phyloP scores from a whole-genome alignment of 192 early-diverging fungal species.

The Backusella psychrophila region DNA sequence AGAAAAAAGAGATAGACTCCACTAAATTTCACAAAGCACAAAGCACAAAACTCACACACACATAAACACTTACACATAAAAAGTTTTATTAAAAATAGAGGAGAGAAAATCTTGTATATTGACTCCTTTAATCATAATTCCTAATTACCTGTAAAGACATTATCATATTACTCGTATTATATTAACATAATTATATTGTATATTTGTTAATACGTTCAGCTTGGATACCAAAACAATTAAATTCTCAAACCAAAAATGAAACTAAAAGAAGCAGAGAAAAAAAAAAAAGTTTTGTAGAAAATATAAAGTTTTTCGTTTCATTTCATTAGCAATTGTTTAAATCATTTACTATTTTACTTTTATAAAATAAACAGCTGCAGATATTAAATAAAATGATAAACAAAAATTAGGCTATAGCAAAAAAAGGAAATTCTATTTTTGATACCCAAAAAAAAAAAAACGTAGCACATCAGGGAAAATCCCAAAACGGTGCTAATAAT shows the following conservation, averaged over 20 bases:
- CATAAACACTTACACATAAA: background rate
- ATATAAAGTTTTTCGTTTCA: background rate
- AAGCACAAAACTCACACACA: no score
- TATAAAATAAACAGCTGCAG: background rate
- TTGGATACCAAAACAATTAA: background rate
- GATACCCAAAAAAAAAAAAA: background rate
- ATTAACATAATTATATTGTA: background rate
- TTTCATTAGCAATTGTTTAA: background rate
- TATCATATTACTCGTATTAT: background rate
- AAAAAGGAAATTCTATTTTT: background rate
- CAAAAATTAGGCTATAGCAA: background rate
- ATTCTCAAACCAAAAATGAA: background rate
- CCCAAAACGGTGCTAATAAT: background rate
- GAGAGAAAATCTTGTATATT: background rate
- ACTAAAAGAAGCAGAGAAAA: background rate
- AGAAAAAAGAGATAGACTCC: no score
- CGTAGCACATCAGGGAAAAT: background rate
- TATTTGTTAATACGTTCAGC: background rate
- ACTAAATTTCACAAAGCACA: no score
- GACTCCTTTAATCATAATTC: background rate
- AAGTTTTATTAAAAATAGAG: background rate
- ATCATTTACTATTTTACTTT: background rate
- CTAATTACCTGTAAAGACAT: background rate
- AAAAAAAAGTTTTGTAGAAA: background rate
- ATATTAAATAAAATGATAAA: background rate